Evolutionary conservation across 116 monocot species (phyloP).

Genomic region (Cymodocea nodosa): DNA sequence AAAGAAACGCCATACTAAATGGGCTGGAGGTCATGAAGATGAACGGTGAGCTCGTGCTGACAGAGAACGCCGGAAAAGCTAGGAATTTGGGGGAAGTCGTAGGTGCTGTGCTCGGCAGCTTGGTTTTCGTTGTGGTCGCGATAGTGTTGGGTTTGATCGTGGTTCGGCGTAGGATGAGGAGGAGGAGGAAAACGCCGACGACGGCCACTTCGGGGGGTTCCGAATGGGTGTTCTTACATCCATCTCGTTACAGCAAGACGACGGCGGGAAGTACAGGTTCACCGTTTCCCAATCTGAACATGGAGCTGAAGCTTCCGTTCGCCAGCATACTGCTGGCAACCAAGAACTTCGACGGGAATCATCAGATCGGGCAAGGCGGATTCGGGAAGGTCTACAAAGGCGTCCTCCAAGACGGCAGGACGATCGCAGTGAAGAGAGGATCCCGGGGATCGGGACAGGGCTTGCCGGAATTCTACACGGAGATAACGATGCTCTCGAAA

Average conservation of each 20-base stretch:
- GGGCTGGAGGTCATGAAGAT: constrained; percentile 15
- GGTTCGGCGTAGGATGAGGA: not conserved
- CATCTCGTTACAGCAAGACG: not conserved
- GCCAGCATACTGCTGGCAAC: constrained; percentile 10
- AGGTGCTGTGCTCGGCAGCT: not conserved
- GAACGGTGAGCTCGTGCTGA: not conserved
- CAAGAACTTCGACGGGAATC: constrained; percentile 4
- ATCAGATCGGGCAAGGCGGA: constrained; percentile 7
- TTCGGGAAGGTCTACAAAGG: constrained; percentile 18
- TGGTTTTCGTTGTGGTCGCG: not conserved
- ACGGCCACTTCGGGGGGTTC: not conserved
- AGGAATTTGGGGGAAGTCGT: not conserved
- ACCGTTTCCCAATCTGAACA: not conserved
- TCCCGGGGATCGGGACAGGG: constrained; percentile 4
- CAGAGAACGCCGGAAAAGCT: not conserved
- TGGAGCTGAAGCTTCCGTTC: constrained; percentile 9
- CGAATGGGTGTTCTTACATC: not conserved
- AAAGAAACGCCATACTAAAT: constrained; percentile 12
- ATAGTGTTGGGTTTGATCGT: not conserved
- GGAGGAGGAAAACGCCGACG: not conserved
- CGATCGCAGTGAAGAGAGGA: constrained; percentile 12
- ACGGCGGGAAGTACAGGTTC: not conserved
- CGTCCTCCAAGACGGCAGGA: constrained; percentile 5
- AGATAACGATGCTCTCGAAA: constrained; percentile 12
- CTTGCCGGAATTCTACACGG: constrained; percentile 11